phyloP scores from a whole-genome alignment of 768 basidiomycete species.

The Piloderma croceum region DNA sequence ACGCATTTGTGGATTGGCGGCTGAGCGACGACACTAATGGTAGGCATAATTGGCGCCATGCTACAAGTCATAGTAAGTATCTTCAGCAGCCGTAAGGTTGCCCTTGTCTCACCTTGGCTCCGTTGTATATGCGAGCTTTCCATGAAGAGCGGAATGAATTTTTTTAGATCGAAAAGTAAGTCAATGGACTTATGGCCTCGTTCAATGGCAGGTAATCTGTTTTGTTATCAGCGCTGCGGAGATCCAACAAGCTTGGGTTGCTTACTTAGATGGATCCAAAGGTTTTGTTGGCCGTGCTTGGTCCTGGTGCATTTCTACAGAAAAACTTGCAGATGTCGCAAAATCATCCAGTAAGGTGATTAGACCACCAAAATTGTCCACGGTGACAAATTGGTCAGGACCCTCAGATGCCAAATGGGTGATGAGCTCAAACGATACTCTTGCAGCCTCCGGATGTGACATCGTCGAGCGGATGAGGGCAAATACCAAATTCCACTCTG shows the following conservation, averaged over 20 bases:
- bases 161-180: conserved; percentile 67
- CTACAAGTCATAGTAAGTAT: conserved; percentile 31
- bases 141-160: conserved; percentile 54
- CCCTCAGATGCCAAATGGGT: conserved; percentile 57
- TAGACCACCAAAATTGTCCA: conserved; percentile 78
- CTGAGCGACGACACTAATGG: conserved; percentile 70
- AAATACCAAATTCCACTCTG: conserved; percentile 94
- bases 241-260: neutral
- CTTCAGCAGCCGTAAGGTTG: neutral
- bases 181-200: conserved; percentile 84
- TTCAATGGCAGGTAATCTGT: conserved; percentile 69
- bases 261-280: conserved; percentile 48
- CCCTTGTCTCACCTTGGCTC: conserved; percentile 30
- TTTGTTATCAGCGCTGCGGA: conserved; percentile 6
- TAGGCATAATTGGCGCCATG: conserved; percentile 73
- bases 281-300: conserved; percentile 47
- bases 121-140: conserved; percentile 39
- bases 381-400: conserved; percentile 52
- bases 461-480: conserved; percentile 83
- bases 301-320: conserved; percentile 51
- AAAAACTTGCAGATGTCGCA: conserved; percentile 66
- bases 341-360: conserved; percentile 83
- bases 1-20: conserved; percentile 77
- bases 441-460: conserved; percentile 80
- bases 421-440: conserved; percentile 79